Conservation (phyloP, 192 early-diverging fungal genomes). For the Coemansia asiatica region DNA sequence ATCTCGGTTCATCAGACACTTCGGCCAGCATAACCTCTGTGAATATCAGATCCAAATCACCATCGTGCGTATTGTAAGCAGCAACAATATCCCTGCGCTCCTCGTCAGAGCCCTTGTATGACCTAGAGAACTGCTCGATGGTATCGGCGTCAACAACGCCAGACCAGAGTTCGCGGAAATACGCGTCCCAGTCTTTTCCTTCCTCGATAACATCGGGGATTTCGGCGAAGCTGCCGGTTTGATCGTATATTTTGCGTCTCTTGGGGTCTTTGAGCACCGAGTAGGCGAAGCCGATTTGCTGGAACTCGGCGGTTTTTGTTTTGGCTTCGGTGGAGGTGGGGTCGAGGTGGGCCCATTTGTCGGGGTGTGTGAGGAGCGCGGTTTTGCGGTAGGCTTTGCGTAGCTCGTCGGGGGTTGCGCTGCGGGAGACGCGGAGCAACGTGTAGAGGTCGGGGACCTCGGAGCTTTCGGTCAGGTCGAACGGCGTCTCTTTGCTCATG, state of each 20-base stretch:
- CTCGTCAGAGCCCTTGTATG: constrained; percentile 77
- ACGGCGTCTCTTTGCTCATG: constrained; percentile 31
- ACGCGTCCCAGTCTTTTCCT: constrained; percentile 77
- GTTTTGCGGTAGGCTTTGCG: constrained; percentile 89
- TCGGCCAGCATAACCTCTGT: constrained; percentile 60
- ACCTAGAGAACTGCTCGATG: constrained; percentile 69
- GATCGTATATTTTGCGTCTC: constrained; percentile 68
- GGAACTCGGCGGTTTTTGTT: constrained; percentile 66
- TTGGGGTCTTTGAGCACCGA: constrained; percentile 67
- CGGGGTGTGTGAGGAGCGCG: constrained; percentile 88
- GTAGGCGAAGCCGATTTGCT: constrained; percentile 75
- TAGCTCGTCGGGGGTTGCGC: constrained; percentile 77
- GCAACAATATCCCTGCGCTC: constrained; percentile 69
- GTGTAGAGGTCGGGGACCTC: constrained; percentile 77
- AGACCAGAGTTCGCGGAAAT: constrained; percentile 75
- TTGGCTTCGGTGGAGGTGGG: constrained; percentile 18
- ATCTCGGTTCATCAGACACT: constrained; percentile 66
- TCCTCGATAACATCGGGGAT: constrained; percentile 50
- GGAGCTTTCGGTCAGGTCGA: constrained; percentile 26
- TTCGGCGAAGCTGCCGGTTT: constrained; percentile 66
- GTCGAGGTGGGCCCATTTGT: constrained; percentile 71
- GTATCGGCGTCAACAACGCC: constrained; percentile 71
- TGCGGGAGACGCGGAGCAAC: constrained; percentile 66
- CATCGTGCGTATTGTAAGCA: constrained; percentile 64
- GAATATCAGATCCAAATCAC: constrained; percentile 72